phyloP scores from a whole-genome alignment of 2,329 filamentous ascomycete genomes.

The Capronia americana region DNA sequence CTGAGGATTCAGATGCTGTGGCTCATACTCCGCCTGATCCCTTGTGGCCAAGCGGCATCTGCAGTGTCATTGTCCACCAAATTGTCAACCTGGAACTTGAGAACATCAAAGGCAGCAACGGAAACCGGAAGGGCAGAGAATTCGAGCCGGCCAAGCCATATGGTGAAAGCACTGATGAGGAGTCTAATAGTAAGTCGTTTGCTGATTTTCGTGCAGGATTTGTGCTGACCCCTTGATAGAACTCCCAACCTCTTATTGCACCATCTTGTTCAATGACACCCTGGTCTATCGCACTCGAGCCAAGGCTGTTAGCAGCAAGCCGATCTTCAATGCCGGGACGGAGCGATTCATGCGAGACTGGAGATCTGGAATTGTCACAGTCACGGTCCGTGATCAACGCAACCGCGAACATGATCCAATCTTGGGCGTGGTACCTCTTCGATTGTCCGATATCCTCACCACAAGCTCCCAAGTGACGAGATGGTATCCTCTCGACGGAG shows the following conservation, averaged over 20 bases:
- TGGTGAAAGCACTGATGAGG: constrained; percentile 86
- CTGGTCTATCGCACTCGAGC: constrained; percentile 87
- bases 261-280: constrained; percentile 60
- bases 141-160: constrained; percentile 86
- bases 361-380: constrained; percentile 82
- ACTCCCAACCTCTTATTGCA: constrained; percentile 91
- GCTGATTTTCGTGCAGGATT: not conserved
- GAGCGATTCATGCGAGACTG: constrained; percentile 93
- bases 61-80: constrained; percentile 87
- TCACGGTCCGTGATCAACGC: constrained; percentile 85
- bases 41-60: constrained; percentile 91
- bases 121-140: constrained; percentile 81
- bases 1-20: constrained; percentile 78
- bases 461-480: constrained; percentile 84
- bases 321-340: constrained; percentile 96
- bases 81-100: constrained; percentile 94
- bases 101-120: constrained; percentile 83
- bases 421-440: constrained; percentile 87
- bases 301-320: constrained; percentile 91
- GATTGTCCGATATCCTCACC: constrained; percentile 84
- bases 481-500: constrained; percentile 97
- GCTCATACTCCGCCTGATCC: constrained; percentile 91
- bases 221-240: constrained; percentile 45
- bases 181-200: constrained; percentile 60
- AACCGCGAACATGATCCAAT: constrained; percentile 95